A percentile compares a stretch with the other conserved stretches of the same genome.
Evolutionary conservation across 441 rosid genomes (phyloP).

Genomic region (Macaranga tanarius): DNA sequence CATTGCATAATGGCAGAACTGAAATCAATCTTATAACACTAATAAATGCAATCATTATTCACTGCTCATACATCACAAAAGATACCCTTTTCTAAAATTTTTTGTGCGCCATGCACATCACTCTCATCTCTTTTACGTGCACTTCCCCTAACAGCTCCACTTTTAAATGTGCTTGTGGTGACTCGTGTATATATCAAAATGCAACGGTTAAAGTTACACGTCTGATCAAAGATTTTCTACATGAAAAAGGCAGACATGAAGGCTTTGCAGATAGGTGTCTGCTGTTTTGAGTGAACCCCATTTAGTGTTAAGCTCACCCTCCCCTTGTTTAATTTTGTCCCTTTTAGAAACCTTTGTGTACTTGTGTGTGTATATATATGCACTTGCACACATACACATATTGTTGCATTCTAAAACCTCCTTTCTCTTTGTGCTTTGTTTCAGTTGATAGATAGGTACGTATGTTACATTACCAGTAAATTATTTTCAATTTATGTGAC

Average conservation of each 20-base stretch:
- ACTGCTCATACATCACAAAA: neutral
- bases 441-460: no score
- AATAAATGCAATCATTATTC: no score
- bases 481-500: no score
- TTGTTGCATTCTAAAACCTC: no score
- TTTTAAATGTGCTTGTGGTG: slow-evolving; percentile 12
- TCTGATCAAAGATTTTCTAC: slow-evolving; percentile 13
- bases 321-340: neutral
- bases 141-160: slow-evolving; percentile 19
- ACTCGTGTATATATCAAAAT: neutral
- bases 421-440: no score
- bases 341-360: neutral
- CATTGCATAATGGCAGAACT: no score
- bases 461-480: no score
- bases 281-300: slow-evolving; percentile 14
- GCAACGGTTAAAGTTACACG: slow-evolving; percentile 21
- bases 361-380: no score
- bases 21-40: no score
- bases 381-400: no score
- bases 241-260: slow-evolving; percentile 24
- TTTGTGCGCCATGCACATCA: neutral
- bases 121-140: slow-evolving; percentile 18
- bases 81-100: no score
- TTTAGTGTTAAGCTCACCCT: no score
- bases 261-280: slow-evolving; percentile 23